These are phyloP conservation scores for Solanum sejunctum DNA, from an alignment of 257 asterid genomes.

Conservation along the genomic window DNA sequence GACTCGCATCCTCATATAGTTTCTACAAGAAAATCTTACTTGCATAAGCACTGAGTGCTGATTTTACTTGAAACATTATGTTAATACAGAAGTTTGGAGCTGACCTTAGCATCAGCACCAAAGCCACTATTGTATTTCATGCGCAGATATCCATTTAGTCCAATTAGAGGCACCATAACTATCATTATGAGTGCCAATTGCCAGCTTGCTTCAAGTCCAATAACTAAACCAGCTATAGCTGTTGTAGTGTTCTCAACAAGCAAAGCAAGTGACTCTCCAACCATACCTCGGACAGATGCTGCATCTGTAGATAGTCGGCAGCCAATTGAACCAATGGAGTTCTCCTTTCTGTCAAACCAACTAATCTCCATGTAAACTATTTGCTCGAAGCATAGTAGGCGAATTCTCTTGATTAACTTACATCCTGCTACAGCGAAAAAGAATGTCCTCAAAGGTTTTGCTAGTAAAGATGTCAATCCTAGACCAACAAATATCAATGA, in stretches of 20 bases:
- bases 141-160: conserved; percentile 50
- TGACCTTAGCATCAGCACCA: conserved; percentile 72
- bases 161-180: conserved; percentile 55
- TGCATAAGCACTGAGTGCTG: neutral
- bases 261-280: conserved; percentile 88
- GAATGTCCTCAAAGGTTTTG: conserved; percentile 11
- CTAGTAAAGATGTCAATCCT: conserved; percentile 48
- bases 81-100: conserved; percentile 21
- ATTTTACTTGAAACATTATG: conserved; percentile 15
- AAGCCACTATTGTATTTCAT: conserved; percentile 59
- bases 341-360: conserved; percentile 5
- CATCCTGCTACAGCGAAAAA: neutral
- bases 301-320: conserved; percentile 36
- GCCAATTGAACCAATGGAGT: conserved; percentile 8
- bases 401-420: neutral
- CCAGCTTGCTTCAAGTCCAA: conserved; percentile 73
- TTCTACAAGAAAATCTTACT: conserved; percentile 14
- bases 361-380: conserved; percentile 46
- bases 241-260: conserved; percentile 68
- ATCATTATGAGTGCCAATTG: conserved; percentile 63
- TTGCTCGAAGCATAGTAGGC: conserved; percentile 67
- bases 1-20: conserved; percentile 88
- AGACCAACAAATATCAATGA: conserved; percentile 7
- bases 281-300: conserved; percentile 51
- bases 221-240: conserved; percentile 41